phyloP scores from a whole-genome alignment of 1,284 basidiomycete genomes.

The Grifola frondosa region DNA sequence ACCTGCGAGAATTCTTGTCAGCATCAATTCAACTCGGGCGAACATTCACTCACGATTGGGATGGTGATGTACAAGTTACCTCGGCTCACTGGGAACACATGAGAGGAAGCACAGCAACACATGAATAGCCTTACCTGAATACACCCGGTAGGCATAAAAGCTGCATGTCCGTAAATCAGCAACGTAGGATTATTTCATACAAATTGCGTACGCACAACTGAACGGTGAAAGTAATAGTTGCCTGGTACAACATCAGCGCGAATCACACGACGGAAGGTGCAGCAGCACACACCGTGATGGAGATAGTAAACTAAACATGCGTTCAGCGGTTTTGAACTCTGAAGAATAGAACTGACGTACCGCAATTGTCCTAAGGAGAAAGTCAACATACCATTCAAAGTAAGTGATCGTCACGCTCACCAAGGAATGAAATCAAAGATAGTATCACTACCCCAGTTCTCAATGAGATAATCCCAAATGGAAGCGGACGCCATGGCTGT shows the following conservation, averaged over 20 bases:
- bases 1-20: slow-evolving; percentile 3
- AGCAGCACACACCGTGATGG: slow-evolving; percentile 18
- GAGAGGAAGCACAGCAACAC: neutral
- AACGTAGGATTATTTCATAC: neutral
- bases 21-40: neutral
- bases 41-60: slow-evolving; percentile 37
- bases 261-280: slow-evolving; percentile 5
- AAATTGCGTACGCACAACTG: slow-evolving; percentile 36
- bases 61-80: slow-evolving; percentile 35
- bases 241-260: slow-evolving; percentile 18
- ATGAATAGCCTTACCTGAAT: slow-evolving; percentile 10
- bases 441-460: slow-evolving; percentile 24
- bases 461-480: slow-evolving; percentile 36
- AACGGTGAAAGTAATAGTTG: slow-evolving; percentile 28
- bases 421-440: slow-evolving; percentile 30
- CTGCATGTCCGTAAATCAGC: slow-evolving; percentile 2
- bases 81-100: slow-evolving; percentile 34
- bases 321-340: neutral
- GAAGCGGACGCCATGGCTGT: slow-evolving; percentile 31
- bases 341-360: slow-evolving; percentile 14
- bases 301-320: slow-evolving; percentile 20
- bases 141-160: slow-evolving; percentile 14
- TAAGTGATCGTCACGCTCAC: slow-evolving; percentile 9
- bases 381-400: slow-evolving; percentile 5
- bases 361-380: slow-evolving; percentile 18